A percentile compares a stretch with the other conserved stretches of the same genome.
phyloP scores from a whole-genome alignment of 106 monocot genomes.

The Dendrobium huoshanense region DNA sequence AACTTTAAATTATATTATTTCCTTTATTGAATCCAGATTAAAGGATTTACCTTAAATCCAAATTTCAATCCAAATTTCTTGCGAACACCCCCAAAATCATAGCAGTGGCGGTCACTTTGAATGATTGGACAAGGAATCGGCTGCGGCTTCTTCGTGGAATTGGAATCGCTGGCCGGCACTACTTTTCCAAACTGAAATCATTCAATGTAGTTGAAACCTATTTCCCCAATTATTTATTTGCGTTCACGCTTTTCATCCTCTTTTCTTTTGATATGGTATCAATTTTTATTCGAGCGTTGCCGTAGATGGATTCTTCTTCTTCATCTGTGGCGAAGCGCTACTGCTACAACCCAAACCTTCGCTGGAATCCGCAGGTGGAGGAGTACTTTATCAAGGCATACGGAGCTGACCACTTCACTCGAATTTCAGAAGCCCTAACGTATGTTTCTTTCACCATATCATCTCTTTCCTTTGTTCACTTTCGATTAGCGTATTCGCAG shows the following conservation, averaged over 20 bases:
- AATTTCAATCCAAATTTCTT: too few species aligned
- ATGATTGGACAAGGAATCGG: background rate
- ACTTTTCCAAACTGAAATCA: background rate
- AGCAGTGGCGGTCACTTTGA: background rate
- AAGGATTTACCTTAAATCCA: too few species aligned
- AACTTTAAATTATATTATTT: too few species aligned
- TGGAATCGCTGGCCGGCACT: background rate
- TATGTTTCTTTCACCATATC: conserved; percentile 11
- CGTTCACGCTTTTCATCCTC: background rate
- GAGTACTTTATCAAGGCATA: conserved; percentile 88
- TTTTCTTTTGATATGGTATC: background rate
- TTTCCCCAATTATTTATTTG: background rate
- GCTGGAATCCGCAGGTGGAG: conserved; percentile 79
- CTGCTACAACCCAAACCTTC: conserved; percentile 57
- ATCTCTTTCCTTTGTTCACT: background rate
- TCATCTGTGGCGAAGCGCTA: conserved; percentile 34
- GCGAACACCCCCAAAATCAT: background rate
- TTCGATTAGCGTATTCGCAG: background rate
- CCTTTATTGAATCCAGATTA: too few species aligned
- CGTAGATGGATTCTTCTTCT: conserved; percentile 52
- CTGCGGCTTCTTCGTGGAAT: background rate
- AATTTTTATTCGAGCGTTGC: background rate
- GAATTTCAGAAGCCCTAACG: conserved; percentile 82
- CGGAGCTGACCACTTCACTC: conserved; percentile 70
- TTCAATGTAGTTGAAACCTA: background rate